phyloP scores from a whole-genome alignment of 768 basidiomycete genomes.

The Plicaturopsis crispa region DNA sequence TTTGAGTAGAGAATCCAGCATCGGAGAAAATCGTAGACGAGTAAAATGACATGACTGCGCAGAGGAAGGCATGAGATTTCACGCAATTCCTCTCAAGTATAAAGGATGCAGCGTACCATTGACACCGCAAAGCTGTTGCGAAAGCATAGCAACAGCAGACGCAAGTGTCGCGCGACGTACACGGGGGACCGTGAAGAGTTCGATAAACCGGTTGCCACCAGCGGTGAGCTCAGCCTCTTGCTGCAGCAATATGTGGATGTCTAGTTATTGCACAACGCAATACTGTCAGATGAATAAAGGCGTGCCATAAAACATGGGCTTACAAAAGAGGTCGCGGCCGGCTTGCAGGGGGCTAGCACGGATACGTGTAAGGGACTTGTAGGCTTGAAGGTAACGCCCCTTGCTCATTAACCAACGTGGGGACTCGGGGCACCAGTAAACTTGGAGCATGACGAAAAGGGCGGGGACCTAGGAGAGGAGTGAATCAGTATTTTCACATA shows the following conservation, averaged over 20 bases:
- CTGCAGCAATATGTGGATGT: constrained; percentile 41
- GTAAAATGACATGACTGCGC: constrained; percentile 30
- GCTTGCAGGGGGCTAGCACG: constrained; percentile 53
- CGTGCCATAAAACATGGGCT: too few species aligned
- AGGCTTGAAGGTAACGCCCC: constrained; percentile 44
- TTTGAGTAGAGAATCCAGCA: constrained; percentile 18
- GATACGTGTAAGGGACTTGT: constrained; percentile 39
- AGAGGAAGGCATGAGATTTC: not conserved
- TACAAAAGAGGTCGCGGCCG: constrained; percentile 62
- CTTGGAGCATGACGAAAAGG: not conserved
- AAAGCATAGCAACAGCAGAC: constrained; percentile 52
- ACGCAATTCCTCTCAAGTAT: not conserved
- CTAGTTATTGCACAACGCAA: too few species aligned
- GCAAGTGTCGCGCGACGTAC: constrained; percentile 59
- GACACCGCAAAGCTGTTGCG: constrained; percentile 21
- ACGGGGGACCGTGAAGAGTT: constrained; percentile 57
- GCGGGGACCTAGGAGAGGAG: too few species aligned
- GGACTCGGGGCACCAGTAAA: constrained; percentile 20
- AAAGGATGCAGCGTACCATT: constrained; percentile 9
- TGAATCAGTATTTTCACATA: not conserved
- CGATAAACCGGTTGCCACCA: constrained; percentile 37
- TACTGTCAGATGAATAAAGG: too few species aligned
- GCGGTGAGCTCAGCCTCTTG: constrained; percentile 37
- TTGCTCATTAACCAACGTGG: constrained; percentile 25
- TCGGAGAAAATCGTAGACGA: constrained; percentile 28